Evolutionary conservation across 2,329 filamentous ascomycete genomes (phyloP), one percentile per base, ranked within the genome.

Genomic region (Sclerotinia borealis): DNA sequence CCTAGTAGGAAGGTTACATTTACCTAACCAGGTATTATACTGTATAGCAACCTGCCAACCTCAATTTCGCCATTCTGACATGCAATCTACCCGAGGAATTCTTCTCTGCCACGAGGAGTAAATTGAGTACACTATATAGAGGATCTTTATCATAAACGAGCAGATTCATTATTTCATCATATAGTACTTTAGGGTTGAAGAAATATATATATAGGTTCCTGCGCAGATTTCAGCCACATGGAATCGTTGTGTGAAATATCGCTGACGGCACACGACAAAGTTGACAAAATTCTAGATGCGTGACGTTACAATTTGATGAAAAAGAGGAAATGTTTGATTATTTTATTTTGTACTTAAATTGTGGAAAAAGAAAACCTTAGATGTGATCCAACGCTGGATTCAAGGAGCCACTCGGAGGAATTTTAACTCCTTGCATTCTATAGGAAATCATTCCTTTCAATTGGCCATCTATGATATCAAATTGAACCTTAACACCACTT

Each of bases 41-140:
- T n/a, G n/a, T n/a, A 43, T 56, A 56, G 52, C 19, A 34, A 43
- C 52, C 25, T 56, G 45, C 37, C 19, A 34, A 43, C 52, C 25
- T 43, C 37, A 56, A 55, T 41, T 55, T 45, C n/a, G 49, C 49
- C n/a, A 61, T 19, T 61, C 37, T 50, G 27, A 50, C 27, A 61
- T 43, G n/a, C 48, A 37, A 22, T 39, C 5, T n/a, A 13, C 1
- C 37, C 7, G 25, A 31, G n/a, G 5, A 45, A 56, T 56, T 8
- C 19, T 29, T 45, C 41, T n/a, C 7, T 56, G 37, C 37, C 39
- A 45, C 17, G 39, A 36, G 27, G 29, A 25, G 17, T 17, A 15
- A 7, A 19, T 27, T 10, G 11, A 19, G n/a, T 27, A n/a, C n/a
- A n/a, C n/a, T n/a, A 31, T 48, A 49, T 29, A 7, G 13, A 7